Evolutionary conservation across 78 protist genomes (phyloP).

Genomic region (Mantamonas sphyraenae): DNA sequence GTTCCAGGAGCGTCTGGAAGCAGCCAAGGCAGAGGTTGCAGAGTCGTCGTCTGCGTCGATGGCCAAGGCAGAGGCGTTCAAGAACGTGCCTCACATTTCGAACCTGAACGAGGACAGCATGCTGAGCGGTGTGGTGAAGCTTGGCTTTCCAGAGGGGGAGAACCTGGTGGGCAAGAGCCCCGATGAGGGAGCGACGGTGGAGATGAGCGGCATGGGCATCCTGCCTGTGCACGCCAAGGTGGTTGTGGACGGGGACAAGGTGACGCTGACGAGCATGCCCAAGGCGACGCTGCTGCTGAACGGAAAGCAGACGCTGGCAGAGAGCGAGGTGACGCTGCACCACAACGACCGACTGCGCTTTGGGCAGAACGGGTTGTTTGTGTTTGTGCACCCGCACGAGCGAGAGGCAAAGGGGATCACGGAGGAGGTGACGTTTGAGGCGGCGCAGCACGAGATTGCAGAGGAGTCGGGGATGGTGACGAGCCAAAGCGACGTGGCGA

Average conservation of each 20-base stretch:
- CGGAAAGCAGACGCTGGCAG: constrained; percentile 5
- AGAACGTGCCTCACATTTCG: constrained; percentile 10
- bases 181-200: neutral
- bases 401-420: neutral
- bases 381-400: neutral
- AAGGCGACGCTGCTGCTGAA: constrained; percentile 26
- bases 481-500: neutral
- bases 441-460: neutral
- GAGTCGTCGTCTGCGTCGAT: no score
- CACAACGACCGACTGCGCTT: constrained; percentile 27
- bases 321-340: neutral
- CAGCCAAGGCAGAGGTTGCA: no score
- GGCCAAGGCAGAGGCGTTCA: neutral
- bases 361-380: constrained; percentile 18
- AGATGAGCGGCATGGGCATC: constrained; percentile 12
- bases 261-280: neutral
- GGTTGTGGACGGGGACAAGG: neutral
- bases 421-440: neutral
- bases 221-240: neutral
- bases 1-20: neutral
- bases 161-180: neutral
- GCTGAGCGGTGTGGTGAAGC: constrained; percentile 6
- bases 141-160: neutral
- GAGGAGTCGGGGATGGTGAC: neutral
- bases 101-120: constrained; percentile 48